Evolutionary conservation across 2,329 filamentous ascomycete genomes (phyloP), one percentile per base, ranked within the genome.

Genomic region (Xylaria digitata): DNA sequence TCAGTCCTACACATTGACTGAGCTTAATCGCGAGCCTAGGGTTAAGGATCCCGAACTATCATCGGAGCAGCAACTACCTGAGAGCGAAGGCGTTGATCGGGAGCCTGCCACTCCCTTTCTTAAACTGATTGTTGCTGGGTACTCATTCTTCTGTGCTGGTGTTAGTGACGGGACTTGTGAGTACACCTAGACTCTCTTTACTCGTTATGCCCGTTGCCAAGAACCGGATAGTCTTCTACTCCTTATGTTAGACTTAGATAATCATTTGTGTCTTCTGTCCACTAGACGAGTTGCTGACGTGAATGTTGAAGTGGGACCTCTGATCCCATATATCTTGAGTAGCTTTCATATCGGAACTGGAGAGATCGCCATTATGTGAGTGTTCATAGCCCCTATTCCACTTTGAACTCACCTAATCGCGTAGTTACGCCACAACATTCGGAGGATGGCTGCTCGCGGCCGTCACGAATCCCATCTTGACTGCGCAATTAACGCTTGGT

Each of bases 71-170:
- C 63, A 65, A 2, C 52, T 64, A 30, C 32, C 65, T 6, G 66
- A 57, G 5, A 37, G 17, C 3, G 65, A 71, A 37, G 64, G 68
- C 17, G 43, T 76, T 6, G 62, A 68, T 15, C 70, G 69, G 26
- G 72, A 76, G 55, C 37, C 70, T 15, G 63, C 56, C 4, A 73
- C 72, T 1, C 76, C 75, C 0, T 58, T 79, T 21, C 66, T 86
- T 42, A 89, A 87, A 73, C 76, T 90, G 2, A 61, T 84, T 43
- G 85, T 85, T 49, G 83, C 85, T 2, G 85, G 84, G 0, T 85
- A 89, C 68, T 88, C 87, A 0, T 91, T 90, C 78, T 89, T 91
- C 72, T 86, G 88, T 34, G 87, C 89, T 0, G 89, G 89, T 0
- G 81, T 87, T 54, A 91, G 90, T 63, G 89, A 91, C 74, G 89